Conservation (phyloP, 2,329 filamentous ascomycete species). For the Emmonsiellopsis sp. region DNA sequence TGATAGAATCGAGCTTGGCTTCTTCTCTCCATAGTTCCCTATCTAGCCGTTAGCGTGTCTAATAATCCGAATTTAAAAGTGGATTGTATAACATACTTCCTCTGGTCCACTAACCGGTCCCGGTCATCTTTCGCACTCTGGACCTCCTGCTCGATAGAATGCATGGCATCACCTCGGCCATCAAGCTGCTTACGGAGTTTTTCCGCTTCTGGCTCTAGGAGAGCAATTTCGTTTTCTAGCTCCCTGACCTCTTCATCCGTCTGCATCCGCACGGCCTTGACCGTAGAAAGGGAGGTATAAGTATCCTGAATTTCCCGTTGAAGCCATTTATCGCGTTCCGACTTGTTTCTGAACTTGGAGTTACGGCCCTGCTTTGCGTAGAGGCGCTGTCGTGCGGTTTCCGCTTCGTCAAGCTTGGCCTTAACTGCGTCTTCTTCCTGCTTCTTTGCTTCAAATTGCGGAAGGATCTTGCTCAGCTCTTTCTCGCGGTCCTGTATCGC, state of each 20-base stretch:
- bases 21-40: constrained; percentile 75
- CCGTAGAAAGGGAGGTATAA: constrained; percentile 63
- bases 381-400: constrained; percentile 66
- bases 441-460: constrained; percentile 65
- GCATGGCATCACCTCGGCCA: constrained; percentile 66
- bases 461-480: constrained; percentile 66
- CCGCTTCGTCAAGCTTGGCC: constrained; percentile 64
- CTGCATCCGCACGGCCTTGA: constrained; percentile 77
- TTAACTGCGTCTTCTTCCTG: constrained; percentile 63
- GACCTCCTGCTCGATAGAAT: constrained; percentile 63
- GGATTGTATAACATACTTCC: constrained; percentile 47
- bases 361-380: constrained; percentile 89
- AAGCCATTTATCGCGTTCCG: constrained; percentile 77
- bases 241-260: constrained; percentile 72
- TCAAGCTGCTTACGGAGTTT: constrained; percentile 64
- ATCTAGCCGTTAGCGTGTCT: not conserved
- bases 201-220: constrained; percentile 64
- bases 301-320: constrained; percentile 72
- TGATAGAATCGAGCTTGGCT: constrained; percentile 71
- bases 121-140: constrained; percentile 68
- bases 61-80: not conserved
- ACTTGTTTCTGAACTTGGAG: constrained; percentile 78
- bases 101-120: constrained; percentile 73
- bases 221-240: constrained; percentile 61
- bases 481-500: constrained; percentile 69